These are phyloP conservation scores for Neocucurbitaria cava DNA, from an alignment of 2,329 filamentous ascomycete species.

Conservation along the genomic window DNA sequence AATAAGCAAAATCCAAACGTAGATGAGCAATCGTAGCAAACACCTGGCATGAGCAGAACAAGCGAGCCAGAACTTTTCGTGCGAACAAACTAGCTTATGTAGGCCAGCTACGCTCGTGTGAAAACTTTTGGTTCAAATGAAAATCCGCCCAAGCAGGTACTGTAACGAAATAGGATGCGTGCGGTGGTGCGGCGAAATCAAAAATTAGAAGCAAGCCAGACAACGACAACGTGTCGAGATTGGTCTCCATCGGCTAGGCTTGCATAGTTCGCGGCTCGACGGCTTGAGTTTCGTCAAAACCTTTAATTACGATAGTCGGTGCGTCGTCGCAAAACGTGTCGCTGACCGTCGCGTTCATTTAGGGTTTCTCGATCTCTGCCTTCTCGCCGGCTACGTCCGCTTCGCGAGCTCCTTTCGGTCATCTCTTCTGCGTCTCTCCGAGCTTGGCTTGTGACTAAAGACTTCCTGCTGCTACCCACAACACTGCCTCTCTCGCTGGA, in stretches of 20 bases:
- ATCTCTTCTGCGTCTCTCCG: conserved; percentile 41
- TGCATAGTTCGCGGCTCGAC: background rate
- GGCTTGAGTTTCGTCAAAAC: background rate
- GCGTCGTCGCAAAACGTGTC: conserved; percentile 32
- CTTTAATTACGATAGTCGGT: conserved; percentile 26
- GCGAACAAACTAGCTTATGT: conserved; percentile 6
- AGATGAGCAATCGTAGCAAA: conserved; percentile 33
- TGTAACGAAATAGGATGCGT: conserved; percentile 5
- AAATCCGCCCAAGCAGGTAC: conserved; percentile 9
- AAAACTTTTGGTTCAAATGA: conserved; percentile 27
- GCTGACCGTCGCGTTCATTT: conserved; percentile 24
- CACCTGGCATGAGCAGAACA: conserved; percentile 17
- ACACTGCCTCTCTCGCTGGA: conserved; percentile 38
- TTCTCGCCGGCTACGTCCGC: conserved; percentile 35
- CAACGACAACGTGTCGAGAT: conserved; percentile 17
- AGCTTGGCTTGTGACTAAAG: conserved; percentile 20
- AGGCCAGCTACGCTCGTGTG: conserved; percentile 10
- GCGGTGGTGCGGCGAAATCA: conserved; percentile 1
- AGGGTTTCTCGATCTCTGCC: conserved; percentile 15
- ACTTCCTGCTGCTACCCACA: conserved; percentile 23
- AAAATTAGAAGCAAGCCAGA: conserved; percentile 5
- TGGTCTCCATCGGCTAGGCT: background rate
- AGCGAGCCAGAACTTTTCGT: conserved; percentile 26
- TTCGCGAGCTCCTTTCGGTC: conserved; percentile 36
- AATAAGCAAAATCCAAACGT: conserved; percentile 31